These are phyloP conservation scores for Vaccinium macrocarpon DNA, from an alignment of 148 eudicot genomes.

Conservation along the genomic window DNA sequence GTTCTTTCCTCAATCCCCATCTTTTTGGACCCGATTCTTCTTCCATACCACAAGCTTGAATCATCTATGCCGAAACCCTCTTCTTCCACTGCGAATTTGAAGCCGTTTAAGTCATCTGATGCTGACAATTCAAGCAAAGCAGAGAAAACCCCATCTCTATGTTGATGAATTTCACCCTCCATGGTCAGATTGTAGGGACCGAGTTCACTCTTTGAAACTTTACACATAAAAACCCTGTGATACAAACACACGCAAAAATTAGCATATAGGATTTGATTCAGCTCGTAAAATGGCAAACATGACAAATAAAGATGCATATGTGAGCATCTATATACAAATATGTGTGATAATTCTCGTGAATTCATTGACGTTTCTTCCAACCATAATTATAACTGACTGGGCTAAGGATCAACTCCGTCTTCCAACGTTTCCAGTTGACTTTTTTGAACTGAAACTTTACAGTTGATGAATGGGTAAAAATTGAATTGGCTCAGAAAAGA, in stretches of 20 bases:
- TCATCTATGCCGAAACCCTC: slow-evolving; percentile 38
- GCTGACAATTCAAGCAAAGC: slow-evolving; percentile 77
- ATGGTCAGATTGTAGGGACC: slow-evolving; percentile 28
- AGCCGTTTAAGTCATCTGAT: slow-evolving; percentile 47
- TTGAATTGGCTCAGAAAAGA: not conserved
- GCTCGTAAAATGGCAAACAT: not conserved
- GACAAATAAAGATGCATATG: not conserved
- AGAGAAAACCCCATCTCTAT: slow-evolving; percentile 27
- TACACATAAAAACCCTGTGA: slow-evolving; percentile 36
- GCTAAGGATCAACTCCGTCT: not conserved
- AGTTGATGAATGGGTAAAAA: not conserved
- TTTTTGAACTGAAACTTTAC: not conserved
- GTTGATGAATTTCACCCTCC: slow-evolving; percentile 30
- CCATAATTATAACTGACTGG: not conserved
- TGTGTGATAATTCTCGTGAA: not conserved
- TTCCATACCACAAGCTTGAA: slow-evolving; percentile 64
- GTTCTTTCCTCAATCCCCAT: slow-evolving; percentile 76
- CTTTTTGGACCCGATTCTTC: slow-evolving; percentile 63
- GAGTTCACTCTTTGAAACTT: slow-evolving; percentile 32
- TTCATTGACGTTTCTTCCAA: not conserved
- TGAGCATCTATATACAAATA: not conserved
- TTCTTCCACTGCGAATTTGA: slow-evolving; percentile 52
- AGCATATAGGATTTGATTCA: not conserved
- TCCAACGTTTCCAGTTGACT: not conserved
- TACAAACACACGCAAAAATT: slow-evolving; percentile 2